phyloP scores from a whole-genome alignment of 371 early-diverging fungal species.

The Blastocladiella emersonii region DNA sequence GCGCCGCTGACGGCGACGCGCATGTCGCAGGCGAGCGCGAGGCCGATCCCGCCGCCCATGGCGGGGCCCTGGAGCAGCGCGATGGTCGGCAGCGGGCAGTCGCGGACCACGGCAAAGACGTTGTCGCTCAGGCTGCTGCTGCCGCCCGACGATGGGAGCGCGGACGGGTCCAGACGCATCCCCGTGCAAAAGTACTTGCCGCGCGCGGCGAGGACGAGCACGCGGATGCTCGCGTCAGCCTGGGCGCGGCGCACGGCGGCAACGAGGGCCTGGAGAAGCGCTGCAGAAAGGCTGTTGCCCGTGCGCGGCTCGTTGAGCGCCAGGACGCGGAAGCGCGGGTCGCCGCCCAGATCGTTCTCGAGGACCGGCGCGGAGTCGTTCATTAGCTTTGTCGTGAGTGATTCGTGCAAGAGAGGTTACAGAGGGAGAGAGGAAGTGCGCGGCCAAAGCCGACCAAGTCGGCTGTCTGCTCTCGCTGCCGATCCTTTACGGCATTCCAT shows the following conservation, averaged over 20 bases:
- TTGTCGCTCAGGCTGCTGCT: constrained; percentile 20
- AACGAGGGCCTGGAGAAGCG: constrained; percentile 33
- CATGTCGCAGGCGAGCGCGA: constrained; percentile 49
- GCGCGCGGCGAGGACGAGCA: constrained; percentile 45
- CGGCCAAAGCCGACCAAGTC: no score
- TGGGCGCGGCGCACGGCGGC: constrained; percentile 25
- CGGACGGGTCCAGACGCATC: constrained; percentile 35
- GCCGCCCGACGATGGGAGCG: constrained; percentile 15
- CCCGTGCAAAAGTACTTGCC: constrained; percentile 65
- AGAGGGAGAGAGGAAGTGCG: no score
- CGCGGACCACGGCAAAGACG: background rate
- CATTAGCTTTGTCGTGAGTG: no score
- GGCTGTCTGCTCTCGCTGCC: no score
- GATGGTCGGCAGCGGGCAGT: constrained; percentile 41
- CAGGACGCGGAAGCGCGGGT: background rate
- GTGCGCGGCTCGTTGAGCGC: constrained; percentile 14
- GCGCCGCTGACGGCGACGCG: constrained; percentile 29
- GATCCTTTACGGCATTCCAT: no score
- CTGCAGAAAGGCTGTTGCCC: constrained; percentile 44
- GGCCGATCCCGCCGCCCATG: constrained; percentile 55
- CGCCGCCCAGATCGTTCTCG: background rate
- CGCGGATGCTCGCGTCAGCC: constrained; percentile 32
- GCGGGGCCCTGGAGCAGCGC: constrained; percentile 55
- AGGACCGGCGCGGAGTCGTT: background rate
- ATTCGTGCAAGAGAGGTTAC: no score